Evolutionary conservation across 495 filamentous ascomycete genomes (phyloP).

Genomic region (Trichoderma reesei): DNA sequence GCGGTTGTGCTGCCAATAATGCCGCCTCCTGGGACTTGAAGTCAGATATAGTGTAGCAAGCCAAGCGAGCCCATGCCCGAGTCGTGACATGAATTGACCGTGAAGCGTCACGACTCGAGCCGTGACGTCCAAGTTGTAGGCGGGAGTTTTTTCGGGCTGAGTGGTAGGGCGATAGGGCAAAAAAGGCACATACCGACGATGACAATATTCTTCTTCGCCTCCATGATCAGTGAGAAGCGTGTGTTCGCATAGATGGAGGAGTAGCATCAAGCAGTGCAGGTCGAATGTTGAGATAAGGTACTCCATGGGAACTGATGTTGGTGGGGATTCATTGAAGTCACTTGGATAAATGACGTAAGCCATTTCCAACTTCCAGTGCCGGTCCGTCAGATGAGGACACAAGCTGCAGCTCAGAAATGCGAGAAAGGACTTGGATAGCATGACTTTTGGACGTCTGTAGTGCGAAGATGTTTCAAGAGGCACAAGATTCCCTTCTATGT

Average conservation of each 20-base stretch:
- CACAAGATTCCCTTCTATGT: no score
- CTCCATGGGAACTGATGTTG: no score
- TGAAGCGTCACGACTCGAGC: no score
- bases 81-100: no score
- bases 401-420: no score
- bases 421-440: no score
- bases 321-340: no score
- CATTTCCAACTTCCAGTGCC: background rate
- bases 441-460: no score
- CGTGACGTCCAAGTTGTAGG: background rate
- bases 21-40: constrained; percentile 58
- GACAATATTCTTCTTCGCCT: constrained; percentile 49
- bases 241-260: background rate
- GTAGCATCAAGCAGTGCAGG: background rate
- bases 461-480: no score
- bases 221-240: constrained; percentile 22
- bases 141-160: background rate
- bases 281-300: background rate
- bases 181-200: constrained; percentile 49
- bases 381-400: no score
- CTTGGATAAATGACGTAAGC: background rate
- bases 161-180: background rate
- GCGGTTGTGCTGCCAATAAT: constrained; percentile 92
- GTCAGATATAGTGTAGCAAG: background rate
- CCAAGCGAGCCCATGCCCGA: background rate